Evolutionary conservation across 1,139 yeast species (phyloP).

Genomic region (Protomyces arabidopsidicola): DNA sequence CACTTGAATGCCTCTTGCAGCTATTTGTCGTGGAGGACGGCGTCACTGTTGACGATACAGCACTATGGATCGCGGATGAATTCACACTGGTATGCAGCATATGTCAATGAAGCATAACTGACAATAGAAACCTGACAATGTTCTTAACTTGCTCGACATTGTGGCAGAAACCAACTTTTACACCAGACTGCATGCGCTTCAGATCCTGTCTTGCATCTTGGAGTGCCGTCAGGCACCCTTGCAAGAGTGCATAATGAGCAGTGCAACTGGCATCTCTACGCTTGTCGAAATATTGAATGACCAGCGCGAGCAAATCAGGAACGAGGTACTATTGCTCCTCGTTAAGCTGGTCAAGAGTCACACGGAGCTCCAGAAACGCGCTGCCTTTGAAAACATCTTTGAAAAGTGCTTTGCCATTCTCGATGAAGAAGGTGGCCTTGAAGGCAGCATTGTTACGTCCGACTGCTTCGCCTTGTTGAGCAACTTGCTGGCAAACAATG

Average conservation of each 20-base stretch:
- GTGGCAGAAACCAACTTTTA: slow-evolving; percentile 65
- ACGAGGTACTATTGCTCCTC: slow-evolving; percentile 55
- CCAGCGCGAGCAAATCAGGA: slow-evolving; percentile 65
- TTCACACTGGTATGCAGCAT: slow-evolving; percentile 55
- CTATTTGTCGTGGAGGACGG: slow-evolving; percentile 59
- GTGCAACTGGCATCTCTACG: slow-evolving; percentile 76
- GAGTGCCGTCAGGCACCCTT: slow-evolving; percentile 70
- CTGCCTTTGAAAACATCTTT: slow-evolving; percentile 91
- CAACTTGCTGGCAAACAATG: slow-evolving; percentile 71
- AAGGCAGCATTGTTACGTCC: slow-evolving; percentile 75
- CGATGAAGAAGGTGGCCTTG: slow-evolving; percentile 80
- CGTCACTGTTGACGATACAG: slow-evolving; percentile 66
- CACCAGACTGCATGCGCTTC: slow-evolving; percentile 71
- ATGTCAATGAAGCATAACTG: background rate
- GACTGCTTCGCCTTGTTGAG: slow-evolving; percentile 76
- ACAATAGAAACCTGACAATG: slow-evolving; percentile 49
- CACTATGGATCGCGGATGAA: slow-evolving; percentile 94
- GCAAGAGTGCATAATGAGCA: slow-evolving; percentile 64
- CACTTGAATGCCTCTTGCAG: slow-evolving; percentile 77
- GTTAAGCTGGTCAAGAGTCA: slow-evolving; percentile 79
- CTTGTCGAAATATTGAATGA: slow-evolving; percentile 68
- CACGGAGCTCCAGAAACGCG: slow-evolving; percentile 81
- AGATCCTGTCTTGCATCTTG: slow-evolving; percentile 75
- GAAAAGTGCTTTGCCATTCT: slow-evolving; percentile 73
- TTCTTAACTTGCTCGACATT: slow-evolving; percentile 56